A percentile compares a stretch with the other conserved stretches of the same genome.
phyloP scores from a whole-genome alignment of 257 asterid species.

The Jacaranda copaia region DNA sequence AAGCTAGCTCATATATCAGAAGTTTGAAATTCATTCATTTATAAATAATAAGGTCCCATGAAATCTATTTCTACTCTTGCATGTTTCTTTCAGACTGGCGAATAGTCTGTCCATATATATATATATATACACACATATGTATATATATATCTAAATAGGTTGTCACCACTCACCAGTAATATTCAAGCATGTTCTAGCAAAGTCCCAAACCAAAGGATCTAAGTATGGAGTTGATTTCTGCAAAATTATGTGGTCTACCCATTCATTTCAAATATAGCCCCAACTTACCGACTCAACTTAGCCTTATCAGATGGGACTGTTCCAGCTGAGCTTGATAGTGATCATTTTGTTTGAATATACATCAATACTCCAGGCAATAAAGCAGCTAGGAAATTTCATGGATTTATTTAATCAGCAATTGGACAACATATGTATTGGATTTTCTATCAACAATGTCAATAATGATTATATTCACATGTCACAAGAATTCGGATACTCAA shows the following conservation, averaged over 20 bases:
- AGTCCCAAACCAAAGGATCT: constrained; percentile 33
- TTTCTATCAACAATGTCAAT: no score
- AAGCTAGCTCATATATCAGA: not conserved
- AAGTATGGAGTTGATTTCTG: constrained; percentile 23
- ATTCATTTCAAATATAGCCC: constrained; percentile 18
- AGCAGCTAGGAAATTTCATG: no score
- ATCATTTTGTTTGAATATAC: constrained; percentile 35
- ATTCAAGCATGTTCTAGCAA: constrained; percentile 37
- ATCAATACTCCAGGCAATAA: constrained; percentile 16
- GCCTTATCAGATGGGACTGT: constrained; percentile 25
- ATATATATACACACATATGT: no score
- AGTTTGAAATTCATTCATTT: not conserved
- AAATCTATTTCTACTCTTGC: constrained; percentile 38
- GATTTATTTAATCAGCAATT: no score
- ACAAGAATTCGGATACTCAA: no score
- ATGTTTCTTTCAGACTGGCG: constrained; percentile 38
- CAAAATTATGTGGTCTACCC: constrained; percentile 24
- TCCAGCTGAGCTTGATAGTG: constrained; percentile 49
- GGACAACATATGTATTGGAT: no score
- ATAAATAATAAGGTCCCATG: constrained; percentile 39
- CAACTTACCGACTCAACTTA: constrained; percentile 5
- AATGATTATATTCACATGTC: no score
- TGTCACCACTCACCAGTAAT: constrained; percentile 23
- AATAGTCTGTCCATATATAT: constrained; percentile 28
- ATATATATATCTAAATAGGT: constrained; percentile 11